Evolutionary conservation across 768 basidiomycete species (phyloP).

Genomic region (Tubosaeta sp.): DNA sequence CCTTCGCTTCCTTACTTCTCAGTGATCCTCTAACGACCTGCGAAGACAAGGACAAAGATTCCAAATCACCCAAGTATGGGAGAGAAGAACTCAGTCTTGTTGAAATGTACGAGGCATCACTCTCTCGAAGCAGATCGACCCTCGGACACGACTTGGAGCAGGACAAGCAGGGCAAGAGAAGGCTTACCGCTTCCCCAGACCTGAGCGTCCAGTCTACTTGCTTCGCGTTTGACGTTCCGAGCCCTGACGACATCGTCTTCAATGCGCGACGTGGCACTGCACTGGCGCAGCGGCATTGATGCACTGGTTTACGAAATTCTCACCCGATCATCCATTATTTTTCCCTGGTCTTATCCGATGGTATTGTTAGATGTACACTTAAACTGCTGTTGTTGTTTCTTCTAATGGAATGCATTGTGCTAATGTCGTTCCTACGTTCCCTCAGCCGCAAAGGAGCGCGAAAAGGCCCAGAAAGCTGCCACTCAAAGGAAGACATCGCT

Average conservation of each 20-base stretch:
- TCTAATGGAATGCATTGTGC: constrained; percentile 36
- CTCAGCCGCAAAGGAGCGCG: constrained; percentile 75
- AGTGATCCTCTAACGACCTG: constrained; percentile 40
- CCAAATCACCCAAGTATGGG: constrained; percentile 27
- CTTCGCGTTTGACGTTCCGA: constrained; percentile 77
- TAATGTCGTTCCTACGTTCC: constrained; percentile 32
- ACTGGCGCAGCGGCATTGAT: constrained; percentile 39
- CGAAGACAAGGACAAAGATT: constrained; percentile 36
- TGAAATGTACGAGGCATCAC: constrained; percentile 26
- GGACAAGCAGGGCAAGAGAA: constrained; percentile 7
- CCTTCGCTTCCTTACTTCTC: constrained; percentile 70
- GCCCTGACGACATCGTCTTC: constrained; percentile 88
- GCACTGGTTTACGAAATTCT: constrained; percentile 1
- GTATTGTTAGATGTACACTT: constrained; percentile 27
- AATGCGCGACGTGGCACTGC: constrained; percentile 76
- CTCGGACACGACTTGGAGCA: constrained; percentile 14
- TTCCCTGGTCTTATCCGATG: constrained; percentile 12
- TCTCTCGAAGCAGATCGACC: constrained; percentile 29
- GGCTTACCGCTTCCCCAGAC: constrained; percentile 30
- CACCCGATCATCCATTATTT: constrained; percentile 11
- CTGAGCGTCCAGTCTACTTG: constrained; percentile 31
- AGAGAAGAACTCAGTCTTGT: constrained; percentile 29
- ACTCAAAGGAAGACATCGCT: constrained; percentile 41
- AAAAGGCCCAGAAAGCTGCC: constrained; percentile 59
- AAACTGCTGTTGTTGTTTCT: constrained; percentile 26